Evolutionary conservation across 106 monocot genomes (phyloP), one percentile per base, ranked within the genome.

Genomic region (Dendrobium officinale): DNA sequence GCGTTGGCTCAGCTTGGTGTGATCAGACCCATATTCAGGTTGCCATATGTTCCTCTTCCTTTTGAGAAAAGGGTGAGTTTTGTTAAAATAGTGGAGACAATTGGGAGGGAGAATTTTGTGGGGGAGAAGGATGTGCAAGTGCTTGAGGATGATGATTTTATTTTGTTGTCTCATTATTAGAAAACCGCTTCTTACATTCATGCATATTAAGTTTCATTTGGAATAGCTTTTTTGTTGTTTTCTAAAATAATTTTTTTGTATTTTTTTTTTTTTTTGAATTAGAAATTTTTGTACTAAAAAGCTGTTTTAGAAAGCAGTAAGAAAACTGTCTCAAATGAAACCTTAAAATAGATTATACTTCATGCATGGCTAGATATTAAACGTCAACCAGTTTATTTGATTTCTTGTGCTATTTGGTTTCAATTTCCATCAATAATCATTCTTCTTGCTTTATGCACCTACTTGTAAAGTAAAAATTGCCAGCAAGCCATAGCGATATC

Each of bases 1-100:
- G 93, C 93, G 22, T 80, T 96, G 78, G 86, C 93, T 41, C 96
- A 96, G 86, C 79, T 93, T n/a, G 91, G 96, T 7, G 87, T 93
- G 45, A 73, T 86, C 13, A 87, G 86, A 45, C 90, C 90, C 6
- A 83, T 97, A 37, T 97, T 94, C 70, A 81, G 92, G 56, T 67
- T 90, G 86, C 97, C 97, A 0, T 94, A 97, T 82, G 76, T 82
- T 73, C 94, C 97, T 59, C 90, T 94, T 73, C 86, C 90, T 9
- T 42, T 80, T 19, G 80, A 75, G 20, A 97, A 79, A 59, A 89
- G 96, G 37, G 17, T 78, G 5, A 85, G 89, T 58, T 96, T 96
- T 78, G 85, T 92, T 43, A 6, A 79, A 20, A 92, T 96, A 51
- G 96, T 96, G 75, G 79, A 92, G 72, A 72, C 79, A 7, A 88